phyloP scores from a whole-genome alignment of 2,329 filamentous ascomycete species.

The Rutstroemia sp. region DNA sequence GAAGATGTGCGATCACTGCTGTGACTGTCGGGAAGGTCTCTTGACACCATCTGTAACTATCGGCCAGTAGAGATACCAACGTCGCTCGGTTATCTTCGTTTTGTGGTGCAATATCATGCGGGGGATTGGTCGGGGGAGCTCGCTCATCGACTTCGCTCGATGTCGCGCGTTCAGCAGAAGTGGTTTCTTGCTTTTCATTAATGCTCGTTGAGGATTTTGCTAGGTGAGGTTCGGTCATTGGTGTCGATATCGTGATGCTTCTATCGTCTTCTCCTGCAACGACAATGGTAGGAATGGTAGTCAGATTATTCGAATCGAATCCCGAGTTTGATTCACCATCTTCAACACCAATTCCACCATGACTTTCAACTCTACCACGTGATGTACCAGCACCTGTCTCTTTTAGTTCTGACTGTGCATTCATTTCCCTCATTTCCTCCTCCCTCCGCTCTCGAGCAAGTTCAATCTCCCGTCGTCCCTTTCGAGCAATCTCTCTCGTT shows the following conservation, averaged over 20 bases:
- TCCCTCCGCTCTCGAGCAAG: conserved; percentile 33
- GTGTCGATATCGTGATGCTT: background rate
- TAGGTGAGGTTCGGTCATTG: conserved; percentile 7
- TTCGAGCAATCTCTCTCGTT: conserved; percentile 53
- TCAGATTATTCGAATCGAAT: too few relatives aligned
- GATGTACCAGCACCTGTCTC: background rate
- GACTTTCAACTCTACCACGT: background rate
- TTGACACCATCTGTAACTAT: conserved; percentile 50
- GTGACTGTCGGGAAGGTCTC: conserved; percentile 65
- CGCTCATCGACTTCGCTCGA: conserved; percentile 8
- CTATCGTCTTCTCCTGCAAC: too few relatives aligned
- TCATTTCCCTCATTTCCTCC: conserved; percentile 13
- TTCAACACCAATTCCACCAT: background rate
- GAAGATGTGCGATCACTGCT: conserved; percentile 57
- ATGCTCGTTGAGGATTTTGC: conserved; percentile 13
- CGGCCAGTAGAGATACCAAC: conserved; percentile 41
- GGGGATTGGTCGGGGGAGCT: background rate
- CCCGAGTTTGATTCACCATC: conserved; percentile 1
- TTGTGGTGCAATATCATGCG: conserved; percentile 1
- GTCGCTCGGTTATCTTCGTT: conserved; percentile 33
- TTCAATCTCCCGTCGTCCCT: conserved; percentile 44
- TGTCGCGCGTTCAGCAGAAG: conserved; percentile 1
- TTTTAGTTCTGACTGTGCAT: conserved; percentile 7
- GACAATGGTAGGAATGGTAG: too few relatives aligned
- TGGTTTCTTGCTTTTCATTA: conserved; percentile 15